phyloP scores from a whole-genome alignment of 31 red algal species.

The Endocladia muricata region DNA sequence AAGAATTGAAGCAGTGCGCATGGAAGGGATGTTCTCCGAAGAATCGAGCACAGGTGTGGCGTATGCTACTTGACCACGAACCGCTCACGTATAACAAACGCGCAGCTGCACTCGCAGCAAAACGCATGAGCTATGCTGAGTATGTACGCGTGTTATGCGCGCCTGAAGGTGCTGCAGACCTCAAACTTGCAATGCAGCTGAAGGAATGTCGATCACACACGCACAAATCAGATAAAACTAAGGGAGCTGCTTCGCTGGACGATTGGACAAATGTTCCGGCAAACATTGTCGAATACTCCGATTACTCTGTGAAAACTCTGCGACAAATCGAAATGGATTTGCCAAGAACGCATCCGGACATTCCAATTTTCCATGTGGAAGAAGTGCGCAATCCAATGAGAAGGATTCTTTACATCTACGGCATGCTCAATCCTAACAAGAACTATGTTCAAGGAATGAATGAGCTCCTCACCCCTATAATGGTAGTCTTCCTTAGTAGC shows the following conservation, averaged over 20 bases:
- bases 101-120: constrained; percentile 8
- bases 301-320: constrained; percentile 15
- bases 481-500: constrained; percentile 78
- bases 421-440: constrained; percentile 69
- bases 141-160: constrained; percentile 42
- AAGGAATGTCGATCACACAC: neutral
- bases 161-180: neutral
- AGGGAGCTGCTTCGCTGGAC: no score
- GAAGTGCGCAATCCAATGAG: constrained; percentile 53
- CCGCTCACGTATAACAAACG: constrained; percentile 33
- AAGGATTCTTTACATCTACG: constrained; percentile 73
- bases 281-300: constrained; percentile 1
- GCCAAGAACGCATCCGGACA: constrained; percentile 73
- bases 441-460: constrained; percentile 96
- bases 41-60: constrained; percentile 68
- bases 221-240: no score
- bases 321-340: constrained; percentile 84
- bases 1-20: constrained; percentile 26
- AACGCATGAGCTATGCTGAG: constrained; percentile 53
- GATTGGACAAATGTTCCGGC: neutral
- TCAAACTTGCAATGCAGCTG: neutral
- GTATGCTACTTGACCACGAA: constrained; percentile 70
- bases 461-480: constrained; percentile 79
- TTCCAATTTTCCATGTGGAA: constrained; percentile 62
- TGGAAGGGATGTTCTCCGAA: constrained; percentile 61